These are phyloP conservation scores for Hibiscus tridactylites DNA, from an alignment of 345 rosid genomes.

Conservation along the genomic window DNA sequence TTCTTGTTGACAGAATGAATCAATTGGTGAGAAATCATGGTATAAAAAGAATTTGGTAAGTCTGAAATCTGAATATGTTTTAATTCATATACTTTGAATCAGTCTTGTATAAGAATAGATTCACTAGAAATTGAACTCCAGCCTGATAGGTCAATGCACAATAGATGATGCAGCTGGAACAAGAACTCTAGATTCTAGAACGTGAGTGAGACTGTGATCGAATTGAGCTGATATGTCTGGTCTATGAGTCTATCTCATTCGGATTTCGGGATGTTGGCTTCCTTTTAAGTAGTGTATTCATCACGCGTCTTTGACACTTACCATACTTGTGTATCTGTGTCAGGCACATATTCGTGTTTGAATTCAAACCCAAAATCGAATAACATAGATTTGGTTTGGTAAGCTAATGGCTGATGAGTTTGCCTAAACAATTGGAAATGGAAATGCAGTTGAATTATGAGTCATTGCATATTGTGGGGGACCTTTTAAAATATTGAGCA, in stretches of 20 bases:
- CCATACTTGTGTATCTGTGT: too few relatives aligned
- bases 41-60: neutral
- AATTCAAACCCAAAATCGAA: neutral
- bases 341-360: neutral
- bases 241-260: too few relatives aligned
- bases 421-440: neutral
- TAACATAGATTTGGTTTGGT: neutral
- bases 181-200: too few relatives aligned
- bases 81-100: neutral
- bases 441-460: neutral
- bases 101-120: neutral
- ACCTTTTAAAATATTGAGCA: neutral
- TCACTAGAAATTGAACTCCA: too few relatives aligned
- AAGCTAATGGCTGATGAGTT: slow-evolving; percentile 5
- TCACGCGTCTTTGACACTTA: too few relatives aligned
- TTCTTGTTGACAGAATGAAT: neutral
- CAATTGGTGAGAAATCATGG: neutral
- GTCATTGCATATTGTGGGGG: neutral
- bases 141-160: too few relatives aligned
- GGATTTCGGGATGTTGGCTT: too few relatives aligned
- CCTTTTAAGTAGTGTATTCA: too few relatives aligned
- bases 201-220: too few relatives aligned
- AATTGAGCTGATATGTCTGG: too few relatives aligned
- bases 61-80: neutral
- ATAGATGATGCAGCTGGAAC: too few relatives aligned